A percentile compares a stretch with the other conserved stretches of the same genome.
phyloP scores from a whole-genome alignment of 2,329 filamentous ascomycete species.

The Penicillium sp. region DNA sequence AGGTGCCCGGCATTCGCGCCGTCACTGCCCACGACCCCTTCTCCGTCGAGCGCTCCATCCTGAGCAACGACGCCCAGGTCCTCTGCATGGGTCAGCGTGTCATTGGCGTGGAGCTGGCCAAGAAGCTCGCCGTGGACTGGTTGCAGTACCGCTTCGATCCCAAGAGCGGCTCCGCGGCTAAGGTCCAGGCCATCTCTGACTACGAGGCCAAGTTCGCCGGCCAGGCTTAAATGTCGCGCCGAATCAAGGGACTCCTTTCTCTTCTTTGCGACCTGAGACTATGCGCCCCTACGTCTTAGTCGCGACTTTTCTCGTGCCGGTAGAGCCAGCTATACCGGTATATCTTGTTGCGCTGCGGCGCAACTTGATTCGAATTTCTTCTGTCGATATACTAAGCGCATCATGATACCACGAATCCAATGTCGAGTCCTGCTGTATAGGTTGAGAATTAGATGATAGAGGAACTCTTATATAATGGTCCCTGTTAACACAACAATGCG shows the following conservation, averaged over 20 bases:
- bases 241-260: background rate
- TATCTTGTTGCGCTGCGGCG: background rate
- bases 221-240: constrained; percentile 12
- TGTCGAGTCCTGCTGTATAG: constrained; percentile 15
- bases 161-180: constrained; percentile 62
- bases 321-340: background rate
- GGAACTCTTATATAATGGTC: constrained; percentile 7
- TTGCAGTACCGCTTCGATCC: constrained; percentile 78
- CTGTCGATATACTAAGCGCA: constrained; percentile 20
- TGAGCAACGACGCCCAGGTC: constrained; percentile 85
- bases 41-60: constrained; percentile 73
- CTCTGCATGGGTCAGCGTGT: constrained; percentile 84
- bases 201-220: constrained; percentile 41
- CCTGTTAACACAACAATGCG: constrained; percentile 19
- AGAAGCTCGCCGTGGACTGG: constrained; percentile 77
- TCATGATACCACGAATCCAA: constrained; percentile 33
- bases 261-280: constrained; percentile 1
- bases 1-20: constrained; percentile 79
- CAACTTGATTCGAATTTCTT: background rate
- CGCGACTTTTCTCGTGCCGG: background rate
- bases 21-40: constrained; percentile 88
- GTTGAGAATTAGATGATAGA: constrained; percentile 19
- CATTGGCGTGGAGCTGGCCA: constrained; percentile 75
- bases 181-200: constrained; percentile 51
- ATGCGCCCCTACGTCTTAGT: background rate